Base-by-base conservation (phyloP, 2,329 filamentous ascomycete species). In the Sporothrix variecibatus region DNA sequence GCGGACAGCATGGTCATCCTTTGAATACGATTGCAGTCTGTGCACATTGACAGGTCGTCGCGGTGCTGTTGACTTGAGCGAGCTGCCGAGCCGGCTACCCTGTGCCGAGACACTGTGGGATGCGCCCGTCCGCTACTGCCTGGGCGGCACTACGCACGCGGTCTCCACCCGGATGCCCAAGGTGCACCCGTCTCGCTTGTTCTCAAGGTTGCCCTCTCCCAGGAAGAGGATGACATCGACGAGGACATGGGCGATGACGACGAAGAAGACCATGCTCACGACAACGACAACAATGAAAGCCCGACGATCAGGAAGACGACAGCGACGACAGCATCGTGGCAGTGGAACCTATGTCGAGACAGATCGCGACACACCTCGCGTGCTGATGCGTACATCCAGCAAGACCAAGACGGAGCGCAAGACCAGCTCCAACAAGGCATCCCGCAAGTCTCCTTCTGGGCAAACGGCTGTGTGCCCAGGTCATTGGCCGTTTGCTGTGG, bases 11-110 rank as follows among this genome's bases (percentile, higher is more conserved):
- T 81, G 80, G 80, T 77, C 80, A 20, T 78, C 79, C 8, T 81
- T 81, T 43, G 80, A 81, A 62, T 81, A 80, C 46, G 80, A 81
- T 74, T 81, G 80, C 75, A 80, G 77, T n/a, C 71, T 81, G 4
- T 79, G 77, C 53, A 80, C 80, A 3, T 75, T 81, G 28, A 81
- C 79, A 0, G 78, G 77, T 51, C 77, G 79, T 0, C 79, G 79
- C 2, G 78, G 78, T 20, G 78, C 78, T 3, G 78, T 81, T 4
- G 79, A 80, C 60, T 73, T 81, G 11, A 78, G 77, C 28, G 78
- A 81, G 75, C 75, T 81, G 26, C 80, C 80, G 0, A 46, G 75
- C 2, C 76, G 73, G 6, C 71, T 81, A 9, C 80, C 80, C 0
- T 81, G 79, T 53, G 71, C 75, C 9, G 80, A 81, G 23, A 75